Base-by-base conservation (phyloP, 164 flowering plant species). In the Houttuynia cordata region DNA sequence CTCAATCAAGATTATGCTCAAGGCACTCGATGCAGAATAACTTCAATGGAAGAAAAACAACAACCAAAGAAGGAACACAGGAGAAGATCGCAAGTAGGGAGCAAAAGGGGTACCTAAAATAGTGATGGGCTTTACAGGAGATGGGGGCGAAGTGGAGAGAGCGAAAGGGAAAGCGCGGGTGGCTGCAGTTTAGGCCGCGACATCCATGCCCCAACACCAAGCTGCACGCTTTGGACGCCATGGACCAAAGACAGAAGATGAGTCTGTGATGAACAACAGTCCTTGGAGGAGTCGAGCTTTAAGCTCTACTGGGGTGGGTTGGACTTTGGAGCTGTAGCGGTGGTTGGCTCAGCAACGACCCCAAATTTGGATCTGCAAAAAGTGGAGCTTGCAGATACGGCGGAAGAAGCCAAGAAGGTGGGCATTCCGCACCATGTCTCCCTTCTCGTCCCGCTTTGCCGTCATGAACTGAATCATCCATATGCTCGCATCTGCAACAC, bases 381-480 rank as follows among this genome's bases (percentile, higher is more conserved):
- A 93, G 23, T 90, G 75, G 6, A 93, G 83, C 76, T 93, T 93
- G 77, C 98, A 93, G 41, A 93, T 93, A 21, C 97, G 78, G 4
- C 98, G 80, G 64, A 93, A 90, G 65, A 93, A 93, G 24, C 98
- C 98, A 12, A 93, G 20, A 59, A 93, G 41, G 61, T 93, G 98
- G 22, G 92, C 98, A 63, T 92, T 87, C 58, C 85, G 78, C 21
- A 89, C 82, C 98, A 92, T 92, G 60, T 92, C 97, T 10, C 98
- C 98, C 64, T 71, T 83, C 67, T 92, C 98, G 64, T 92, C 98
- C 59, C 98, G 72, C 98, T 89, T 92, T 52, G 98, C 96, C 78
- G 89, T 92, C 88, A 92, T 87, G 62, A 92, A 92, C 69, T 92
- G 98, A 13, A 92, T 71, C 84, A 92, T 84, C 98, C 98, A 92